These are phyloP conservation scores for Xylariaceae sp. DNA, from an alignment of 2,329 filamentous ascomycete species.

Conservation along the genomic window DNA sequence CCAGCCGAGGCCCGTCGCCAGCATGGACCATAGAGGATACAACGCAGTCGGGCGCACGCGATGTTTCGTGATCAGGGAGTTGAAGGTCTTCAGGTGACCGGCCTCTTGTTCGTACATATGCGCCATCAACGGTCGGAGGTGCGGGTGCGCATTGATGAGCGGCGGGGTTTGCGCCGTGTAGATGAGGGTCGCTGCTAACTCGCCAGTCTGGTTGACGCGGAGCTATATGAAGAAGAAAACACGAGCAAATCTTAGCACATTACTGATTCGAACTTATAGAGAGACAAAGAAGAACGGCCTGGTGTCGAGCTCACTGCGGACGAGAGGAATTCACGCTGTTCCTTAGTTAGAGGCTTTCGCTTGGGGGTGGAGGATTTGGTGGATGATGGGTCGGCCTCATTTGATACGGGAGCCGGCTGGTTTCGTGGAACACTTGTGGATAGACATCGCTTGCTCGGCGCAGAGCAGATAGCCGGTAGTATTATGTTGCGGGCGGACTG, in stretches of 20 bases:
- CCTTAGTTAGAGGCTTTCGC: slow-evolving; percentile 58
- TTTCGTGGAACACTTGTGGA: slow-evolving; percentile 23
- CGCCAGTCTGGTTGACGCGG: slow-evolving; percentile 94
- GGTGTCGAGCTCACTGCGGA: slow-evolving; percentile 52
- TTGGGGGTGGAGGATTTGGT: slow-evolving; percentile 33
- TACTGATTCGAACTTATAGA: not conserved
- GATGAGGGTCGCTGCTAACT: slow-evolving; percentile 93
- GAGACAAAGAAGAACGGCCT: not conserved
- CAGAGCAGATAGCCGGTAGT: slow-evolving; percentile 32
- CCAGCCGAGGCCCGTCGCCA: slow-evolving; percentile 82
- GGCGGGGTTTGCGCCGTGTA: slow-evolving; percentile 83
- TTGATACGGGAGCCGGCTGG: slow-evolving; percentile 20
- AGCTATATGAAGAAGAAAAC: slow-evolving; percentile 49
- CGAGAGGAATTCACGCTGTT: slow-evolving; percentile 70
- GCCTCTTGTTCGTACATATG: slow-evolving; percentile 99
- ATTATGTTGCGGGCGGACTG: slow-evolving; percentile 36
- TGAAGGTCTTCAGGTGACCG: slow-evolving; percentile 81
- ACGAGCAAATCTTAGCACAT: slow-evolving; percentile 3
- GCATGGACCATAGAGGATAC: slow-evolving; percentile 81
- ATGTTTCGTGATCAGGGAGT: slow-evolving; percentile 73
- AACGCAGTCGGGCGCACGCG: slow-evolving; percentile 88
- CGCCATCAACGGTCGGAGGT: slow-evolving; percentile 83
- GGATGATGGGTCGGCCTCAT: slow-evolving; percentile 26
- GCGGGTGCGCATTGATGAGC: slow-evolving; percentile 73
- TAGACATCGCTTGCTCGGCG: slow-evolving; percentile 23